These are phyloP conservation scores for Sporopachydermia quercuum DNA, from an alignment of 805 yeast genomes.

Conservation along the genomic window DNA sequence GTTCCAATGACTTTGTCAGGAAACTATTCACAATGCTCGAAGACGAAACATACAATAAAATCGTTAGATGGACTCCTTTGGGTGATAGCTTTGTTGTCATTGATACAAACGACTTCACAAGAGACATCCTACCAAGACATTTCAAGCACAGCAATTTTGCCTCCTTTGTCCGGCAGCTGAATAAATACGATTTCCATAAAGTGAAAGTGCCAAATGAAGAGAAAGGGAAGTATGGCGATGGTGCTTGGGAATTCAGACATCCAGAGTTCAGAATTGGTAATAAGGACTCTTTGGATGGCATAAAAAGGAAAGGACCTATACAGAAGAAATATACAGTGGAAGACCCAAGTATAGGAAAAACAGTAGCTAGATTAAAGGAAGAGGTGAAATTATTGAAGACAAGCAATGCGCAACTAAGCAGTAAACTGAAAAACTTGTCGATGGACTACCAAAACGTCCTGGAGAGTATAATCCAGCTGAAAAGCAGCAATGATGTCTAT, in stretches of 20 bases:
- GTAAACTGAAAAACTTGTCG: constrained; percentile 2
- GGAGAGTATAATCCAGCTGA: constrained; percentile 43
- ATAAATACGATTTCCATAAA: constrained; percentile 95
- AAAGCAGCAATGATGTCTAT: constrained; percentile 41
- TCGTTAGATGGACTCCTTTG: constrained; percentile 74
- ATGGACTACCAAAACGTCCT: constrained; percentile 37
- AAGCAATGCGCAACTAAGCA: constrained; percentile 6
- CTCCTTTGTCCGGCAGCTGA: constrained; percentile 85
- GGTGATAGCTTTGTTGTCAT: constrained; percentile 83
- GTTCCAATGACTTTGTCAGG: neutral
- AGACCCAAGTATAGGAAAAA: constrained; percentile 7
- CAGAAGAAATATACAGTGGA: constrained; percentile 25
- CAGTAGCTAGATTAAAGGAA: constrained; percentile 17
- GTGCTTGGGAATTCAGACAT: constrained; percentile 91
- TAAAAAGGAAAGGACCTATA: constrained; percentile 66
- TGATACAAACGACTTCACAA: constrained; percentile 83
- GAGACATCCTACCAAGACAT: constrained; percentile 76
- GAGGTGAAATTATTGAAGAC: constrained; percentile 15
- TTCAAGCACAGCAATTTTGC: constrained; percentile 94
- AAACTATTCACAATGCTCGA: constrained; percentile 60
- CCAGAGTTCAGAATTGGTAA: constrained; percentile 73
- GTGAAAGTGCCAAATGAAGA: constrained; percentile 63
- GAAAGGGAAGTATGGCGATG: constrained; percentile 49
- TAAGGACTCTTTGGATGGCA: constrained; percentile 67
- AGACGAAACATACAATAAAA: constrained; percentile 54